These are phyloP conservation scores for Colletotrichum falcatum DNA, from an alignment of 2,329 filamentous ascomycete genomes.

Conservation along the genomic window DNA sequence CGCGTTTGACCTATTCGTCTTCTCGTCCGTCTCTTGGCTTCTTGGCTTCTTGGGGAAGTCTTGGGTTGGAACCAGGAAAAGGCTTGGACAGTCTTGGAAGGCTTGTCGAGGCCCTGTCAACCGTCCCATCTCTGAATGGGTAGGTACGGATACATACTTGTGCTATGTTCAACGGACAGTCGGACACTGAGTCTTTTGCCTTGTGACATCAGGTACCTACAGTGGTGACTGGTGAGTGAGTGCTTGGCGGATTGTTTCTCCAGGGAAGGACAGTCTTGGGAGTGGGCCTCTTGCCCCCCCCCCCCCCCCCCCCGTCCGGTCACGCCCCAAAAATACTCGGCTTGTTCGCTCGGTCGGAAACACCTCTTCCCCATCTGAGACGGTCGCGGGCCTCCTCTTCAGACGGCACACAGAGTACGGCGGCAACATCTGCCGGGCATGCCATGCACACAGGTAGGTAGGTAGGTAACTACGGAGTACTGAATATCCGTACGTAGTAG, in stretches of 20 bases:
- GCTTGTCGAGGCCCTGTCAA: slow-evolving; percentile 32
- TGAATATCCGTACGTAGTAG: too few species aligned
- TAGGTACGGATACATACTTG: too few species aligned
- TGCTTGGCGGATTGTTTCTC: slow-evolving; percentile 23
- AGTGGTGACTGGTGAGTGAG: too few species aligned
- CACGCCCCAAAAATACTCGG: slow-evolving; percentile 34
- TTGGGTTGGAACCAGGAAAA: slow-evolving; percentile 19
- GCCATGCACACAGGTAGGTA: too few species aligned
- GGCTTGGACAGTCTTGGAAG: slow-evolving; percentile 24
- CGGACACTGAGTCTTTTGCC: neutral
- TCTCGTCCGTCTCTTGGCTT: slow-evolving; percentile 17
- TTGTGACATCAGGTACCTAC: slow-evolving; percentile 31
- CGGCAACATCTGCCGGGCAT: neutral
- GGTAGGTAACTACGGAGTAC: too few species aligned
- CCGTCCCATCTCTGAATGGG: slow-evolving; percentile 24
- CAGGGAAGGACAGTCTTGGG: neutral
- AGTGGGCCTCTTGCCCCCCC: slow-evolving; percentile 9
- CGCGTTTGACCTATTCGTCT: slow-evolving; percentile 14
- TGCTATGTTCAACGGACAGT: too few species aligned
- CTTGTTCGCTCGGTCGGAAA: slow-evolving; percentile 33
- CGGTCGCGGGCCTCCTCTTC: slow-evolving; percentile 35
- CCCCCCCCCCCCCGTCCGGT: too few species aligned
- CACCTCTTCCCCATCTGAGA: slow-evolving; percentile 35
- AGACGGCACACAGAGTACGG: slow-evolving; percentile 24
- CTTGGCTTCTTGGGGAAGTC: neutral